These are phyloP conservation scores for Ustilago xerochloae DNA, from an alignment of 1,284 basidiomycete genomes.

Conservation along the genomic window DNA sequence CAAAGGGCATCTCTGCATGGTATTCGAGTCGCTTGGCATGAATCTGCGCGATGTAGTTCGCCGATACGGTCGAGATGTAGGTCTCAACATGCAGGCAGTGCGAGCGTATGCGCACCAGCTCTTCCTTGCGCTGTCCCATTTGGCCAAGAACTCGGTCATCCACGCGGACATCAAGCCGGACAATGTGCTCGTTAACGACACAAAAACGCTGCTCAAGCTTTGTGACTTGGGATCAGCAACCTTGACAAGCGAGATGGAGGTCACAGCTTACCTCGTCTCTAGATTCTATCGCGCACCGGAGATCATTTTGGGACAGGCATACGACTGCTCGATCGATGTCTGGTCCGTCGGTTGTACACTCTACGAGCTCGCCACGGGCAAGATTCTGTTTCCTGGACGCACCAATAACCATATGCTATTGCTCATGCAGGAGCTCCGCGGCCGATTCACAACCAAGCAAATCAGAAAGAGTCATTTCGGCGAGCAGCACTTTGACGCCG, in stretches of 20 bases:
- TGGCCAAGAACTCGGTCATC: constrained; percentile 90
- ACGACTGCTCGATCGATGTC: constrained; percentile 91
- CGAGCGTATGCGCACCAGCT: constrained; percentile 96
- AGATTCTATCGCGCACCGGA: constrained; percentile 98
- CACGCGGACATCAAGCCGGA: constrained; percentile 85
- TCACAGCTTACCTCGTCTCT: constrained; percentile 97
- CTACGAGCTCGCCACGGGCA: constrained; percentile 97
- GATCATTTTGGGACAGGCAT: constrained; percentile 95
- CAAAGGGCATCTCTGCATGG: constrained; percentile 93
- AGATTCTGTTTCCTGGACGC: constrained; percentile 95
- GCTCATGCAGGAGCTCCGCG: constrained; percentile 84
- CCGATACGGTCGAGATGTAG: constrained; percentile 98
- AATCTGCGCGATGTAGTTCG: constrained; percentile 98
- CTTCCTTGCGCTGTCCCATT: constrained; percentile 84
- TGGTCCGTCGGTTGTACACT: constrained; percentile 99
- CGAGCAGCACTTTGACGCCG: constrained; percentile 91
- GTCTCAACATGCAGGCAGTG: constrained; percentile 95
- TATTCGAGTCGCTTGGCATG: constrained; percentile 94
- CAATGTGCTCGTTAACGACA: constrained; percentile 78
- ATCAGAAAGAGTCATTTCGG: constrained; percentile 94
- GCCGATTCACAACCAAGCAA: constrained; percentile 90
- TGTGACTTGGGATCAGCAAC: constrained; percentile 97
- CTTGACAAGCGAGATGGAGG: constrained; percentile 92
- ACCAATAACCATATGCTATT: constrained; percentile 96
- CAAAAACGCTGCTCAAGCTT: constrained; percentile 90